Percentiles rank a stretch among this genome's conserved stretches.
phyloP scores from a whole-genome alignment of 2,329 filamentous ascomycete species.

The Colletotrichum tofieldiae region DNA sequence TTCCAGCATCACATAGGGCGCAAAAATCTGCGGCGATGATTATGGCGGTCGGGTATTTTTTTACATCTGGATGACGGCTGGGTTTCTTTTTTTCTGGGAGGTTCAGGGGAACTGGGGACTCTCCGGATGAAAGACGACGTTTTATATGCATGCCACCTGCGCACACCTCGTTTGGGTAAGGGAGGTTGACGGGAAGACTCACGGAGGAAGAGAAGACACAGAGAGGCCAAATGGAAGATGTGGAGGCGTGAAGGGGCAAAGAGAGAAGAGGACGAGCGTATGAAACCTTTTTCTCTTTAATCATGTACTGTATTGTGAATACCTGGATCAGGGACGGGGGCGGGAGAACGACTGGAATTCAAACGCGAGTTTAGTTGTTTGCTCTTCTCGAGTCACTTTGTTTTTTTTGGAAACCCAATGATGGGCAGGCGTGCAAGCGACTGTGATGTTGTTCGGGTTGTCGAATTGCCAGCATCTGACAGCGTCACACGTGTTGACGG shows the following conservation, averaged over 20 bases:
- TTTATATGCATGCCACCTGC: conserved; percentile 3
- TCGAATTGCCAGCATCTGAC: not conserved
- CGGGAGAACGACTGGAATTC: conserved; percentile 33
- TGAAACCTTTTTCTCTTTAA: conserved; percentile 16
- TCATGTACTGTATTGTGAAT: conserved; percentile 44
- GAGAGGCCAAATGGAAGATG: not conserved
- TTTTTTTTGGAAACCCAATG: not conserved
- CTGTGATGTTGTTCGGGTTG: not conserved
- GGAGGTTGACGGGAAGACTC: not conserved
- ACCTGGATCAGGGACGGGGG: conserved; percentile 32
- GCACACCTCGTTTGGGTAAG: not conserved
- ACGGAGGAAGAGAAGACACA: not conserved
- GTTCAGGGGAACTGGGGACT: not conserved
- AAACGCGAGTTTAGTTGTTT: conserved; percentile 28
- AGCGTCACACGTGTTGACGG: not conserved
- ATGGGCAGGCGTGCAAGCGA: not conserved
- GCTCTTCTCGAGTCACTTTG: not conserved
- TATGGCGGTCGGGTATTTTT: conserved; percentile 12
- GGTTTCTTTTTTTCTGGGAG: not conserved
- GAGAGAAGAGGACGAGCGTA: conserved; percentile 31
- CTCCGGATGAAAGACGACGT: conserved; percentile 7
- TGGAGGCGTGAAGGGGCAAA: not conserved
- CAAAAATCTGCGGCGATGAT: conserved; percentile 17
- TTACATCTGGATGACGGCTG: conserved; percentile 11
- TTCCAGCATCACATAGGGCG: conserved; percentile 36